Evolutionary conservation across 2,329 filamentous ascomycete genomes (phyloP), one percentile per base, ranked within the genome.

Genomic region (Pestalotiopsis sp.): DNA sequence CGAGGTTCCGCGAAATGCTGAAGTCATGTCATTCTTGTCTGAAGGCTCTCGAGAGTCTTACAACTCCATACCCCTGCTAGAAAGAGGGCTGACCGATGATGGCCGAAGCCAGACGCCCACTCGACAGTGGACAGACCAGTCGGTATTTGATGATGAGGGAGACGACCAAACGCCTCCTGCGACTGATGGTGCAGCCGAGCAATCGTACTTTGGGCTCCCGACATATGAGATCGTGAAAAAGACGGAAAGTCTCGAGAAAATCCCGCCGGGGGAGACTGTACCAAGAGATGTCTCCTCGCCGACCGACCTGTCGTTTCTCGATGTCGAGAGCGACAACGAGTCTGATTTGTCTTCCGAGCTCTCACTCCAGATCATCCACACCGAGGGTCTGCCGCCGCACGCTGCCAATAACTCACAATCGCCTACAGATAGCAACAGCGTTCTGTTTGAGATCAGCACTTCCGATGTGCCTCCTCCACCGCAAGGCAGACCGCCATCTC

Each of bases 31-130:
- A 0, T 85, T 87, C 72, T 71, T 88, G 3, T 88, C 88, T 1
- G 86, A 89, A 14, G 88, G 87, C 68, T 94, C 93, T 0, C 86
- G 89, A 36, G 90, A 91, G 64, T 95, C 93, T 0, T 94, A 94
- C 76, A 91, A 89, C 52, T 95, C 93, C 0, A 90, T 91, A 41
- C 93, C 94, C 4, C 85, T 96, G 7, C 85, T 97, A 13, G 91
- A 95, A 70, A 88, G 92, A 64, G 92, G 87, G 3, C 76, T 86
- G 38, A 85, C 84, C 0, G 86, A 89, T 57, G 85, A 89, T 70
- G 84, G 79, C 1, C 79, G 75, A 7, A 83, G 83, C 71, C 80
- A 80, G 68, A 79, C 78, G 49, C 73, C 76, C 31, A 81, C 81
- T 12, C 78, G 77, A 6, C 83, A 85, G 68, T 90, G 88, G 89